A percentile compares a stretch with the other conserved stretches of the same genome.
Evolutionary conservation across 2,329 filamentous ascomycete species (phyloP).

Genomic region (Neurospora crassa): DNA sequence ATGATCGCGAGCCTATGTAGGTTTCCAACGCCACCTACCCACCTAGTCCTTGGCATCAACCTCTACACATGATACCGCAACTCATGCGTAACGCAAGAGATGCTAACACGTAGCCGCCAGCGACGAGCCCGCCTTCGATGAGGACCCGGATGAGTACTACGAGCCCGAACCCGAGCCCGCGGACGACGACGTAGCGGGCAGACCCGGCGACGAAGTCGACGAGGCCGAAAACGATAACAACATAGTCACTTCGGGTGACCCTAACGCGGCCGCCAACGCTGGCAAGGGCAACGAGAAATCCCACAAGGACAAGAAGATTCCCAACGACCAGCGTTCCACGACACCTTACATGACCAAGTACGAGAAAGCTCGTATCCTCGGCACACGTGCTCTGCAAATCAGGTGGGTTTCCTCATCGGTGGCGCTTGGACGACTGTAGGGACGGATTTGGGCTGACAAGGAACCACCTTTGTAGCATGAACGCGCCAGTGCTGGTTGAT

Average conservation of each 20-base stretch:
- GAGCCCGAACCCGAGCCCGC: constrained; percentile 47
- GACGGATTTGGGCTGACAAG: not conserved
- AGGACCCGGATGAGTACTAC: constrained; percentile 53
- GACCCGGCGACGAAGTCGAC: constrained; percentile 36
- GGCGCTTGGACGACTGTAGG: not conserved
- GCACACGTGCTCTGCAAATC: constrained; percentile 89
- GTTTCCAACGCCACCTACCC: constrained; percentile 1
- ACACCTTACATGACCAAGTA: constrained; percentile 99
- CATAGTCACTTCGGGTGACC: constrained; percentile 52
- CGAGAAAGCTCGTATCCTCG: constrained; percentile 85
- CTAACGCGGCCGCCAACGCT: constrained; percentile 47
- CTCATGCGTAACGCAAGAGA: constrained; percentile 17
- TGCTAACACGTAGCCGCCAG: constrained; percentile 27
- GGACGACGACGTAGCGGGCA: constrained; percentile 42
- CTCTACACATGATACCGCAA: not conserved
- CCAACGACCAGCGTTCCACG: constrained; percentile 77
- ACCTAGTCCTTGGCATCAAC: not conserved
- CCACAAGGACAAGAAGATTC: constrained; percentile 76
- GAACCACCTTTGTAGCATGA: constrained; percentile 58
- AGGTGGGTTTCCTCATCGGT: constrained; percentile 48
- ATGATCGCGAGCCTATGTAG: constrained; percentile 40
- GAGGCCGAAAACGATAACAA: constrained; percentile 45
- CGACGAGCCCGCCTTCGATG: constrained; percentile 63
- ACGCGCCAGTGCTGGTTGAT: constrained; percentile 92
- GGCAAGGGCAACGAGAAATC: constrained; percentile 44